Evolutionary conservation across 1,284 basidiomycete genomes (phyloP).

Genomic region (Baeospora myosura): DNA sequence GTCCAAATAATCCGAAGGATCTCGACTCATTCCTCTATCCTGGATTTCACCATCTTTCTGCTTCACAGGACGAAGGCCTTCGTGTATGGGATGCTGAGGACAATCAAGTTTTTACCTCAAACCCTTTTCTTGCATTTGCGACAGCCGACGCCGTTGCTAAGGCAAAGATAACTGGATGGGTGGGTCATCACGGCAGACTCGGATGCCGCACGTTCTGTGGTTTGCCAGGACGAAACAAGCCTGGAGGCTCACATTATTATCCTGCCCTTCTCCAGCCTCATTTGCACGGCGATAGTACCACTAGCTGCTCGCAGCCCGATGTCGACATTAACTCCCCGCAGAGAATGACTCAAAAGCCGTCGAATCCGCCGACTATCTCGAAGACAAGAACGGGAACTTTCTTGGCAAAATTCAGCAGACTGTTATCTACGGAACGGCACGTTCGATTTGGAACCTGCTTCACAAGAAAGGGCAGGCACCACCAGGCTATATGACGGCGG

Average conservation of each 20-base stretch:
- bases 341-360: too few species aligned
- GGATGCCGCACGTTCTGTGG: constrained; percentile 21
- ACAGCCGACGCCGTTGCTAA: constrained; percentile 19
- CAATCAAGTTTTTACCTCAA: constrained; percentile 7
- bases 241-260: constrained; percentile 8
- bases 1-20: constrained; percentile 28
- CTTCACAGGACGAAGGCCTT: constrained; percentile 16
- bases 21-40: constrained; percentile 30
- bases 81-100: constrained; percentile 22
- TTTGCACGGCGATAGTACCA: neutral
- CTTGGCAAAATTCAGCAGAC: too few species aligned
- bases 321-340: neutral
- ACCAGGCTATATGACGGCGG: too few species aligned
- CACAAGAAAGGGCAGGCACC: too few species aligned
- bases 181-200: constrained; percentile 26
- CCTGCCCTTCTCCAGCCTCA: constrained; percentile 5
- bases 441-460: too few species aligned
- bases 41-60: constrained; percentile 25
- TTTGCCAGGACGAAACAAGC: constrained; percentile 10
- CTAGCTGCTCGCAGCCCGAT: neutral
- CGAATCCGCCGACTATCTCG: too few species aligned
- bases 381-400: too few species aligned
- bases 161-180: constrained; percentile 23
- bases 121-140: constrained; percentile 17
- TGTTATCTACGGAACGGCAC: too few species aligned